These are phyloP conservation scores for Aspergillus conjunctus DNA, from an alignment of 495 filamentous ascomycete species.

Conservation along the genomic window DNA sequence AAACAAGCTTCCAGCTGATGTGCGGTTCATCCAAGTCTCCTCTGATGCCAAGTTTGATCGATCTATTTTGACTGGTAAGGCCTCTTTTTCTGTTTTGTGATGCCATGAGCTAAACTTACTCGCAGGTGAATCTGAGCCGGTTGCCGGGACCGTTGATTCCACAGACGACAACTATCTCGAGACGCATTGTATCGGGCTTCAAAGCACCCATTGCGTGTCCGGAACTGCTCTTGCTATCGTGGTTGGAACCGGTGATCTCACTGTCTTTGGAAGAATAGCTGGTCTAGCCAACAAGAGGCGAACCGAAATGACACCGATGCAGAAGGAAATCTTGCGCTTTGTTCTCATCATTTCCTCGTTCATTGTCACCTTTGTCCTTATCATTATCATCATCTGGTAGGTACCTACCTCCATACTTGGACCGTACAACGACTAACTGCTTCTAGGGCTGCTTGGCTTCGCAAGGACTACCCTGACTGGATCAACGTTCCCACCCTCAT, in stretches of 20 bases:
- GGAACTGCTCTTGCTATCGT: conserved; percentile 61
- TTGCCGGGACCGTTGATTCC: conserved; percentile 56
- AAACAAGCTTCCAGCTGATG: conserved; percentile 69
- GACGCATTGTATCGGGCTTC: conserved; percentile 67
- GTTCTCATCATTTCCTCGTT: conserved; percentile 59
- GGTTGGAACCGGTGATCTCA: conserved; percentile 58
- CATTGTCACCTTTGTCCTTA: conserved; percentile 57
- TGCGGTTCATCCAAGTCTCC: conserved; percentile 64
- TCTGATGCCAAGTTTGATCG: conserved; percentile 68
- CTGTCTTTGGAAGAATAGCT: conserved; percentile 67
- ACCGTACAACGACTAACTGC: background rate
- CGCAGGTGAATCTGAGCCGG: conserved; percentile 60
- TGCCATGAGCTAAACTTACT: background rate
- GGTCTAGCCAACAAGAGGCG: conserved; percentile 62
- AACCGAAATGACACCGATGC: conserved; percentile 58
- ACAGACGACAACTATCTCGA: conserved; percentile 72
- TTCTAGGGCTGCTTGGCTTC: conserved; percentile 59
- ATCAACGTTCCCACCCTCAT: conserved; percentile 67
- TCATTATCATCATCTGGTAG: conserved; percentile 61
- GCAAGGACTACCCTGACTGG: conserved; percentile 57
- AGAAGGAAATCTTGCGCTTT: conserved; percentile 67
- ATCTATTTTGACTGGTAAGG: conserved; percentile 64
- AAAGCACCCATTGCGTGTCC: conserved; percentile 65
- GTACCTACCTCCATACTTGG: conserved; percentile 15
- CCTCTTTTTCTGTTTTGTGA: background rate